Conservation (phyloP, 1,139 yeast genomes). For the Diutina pseudorugosa region DNA sequence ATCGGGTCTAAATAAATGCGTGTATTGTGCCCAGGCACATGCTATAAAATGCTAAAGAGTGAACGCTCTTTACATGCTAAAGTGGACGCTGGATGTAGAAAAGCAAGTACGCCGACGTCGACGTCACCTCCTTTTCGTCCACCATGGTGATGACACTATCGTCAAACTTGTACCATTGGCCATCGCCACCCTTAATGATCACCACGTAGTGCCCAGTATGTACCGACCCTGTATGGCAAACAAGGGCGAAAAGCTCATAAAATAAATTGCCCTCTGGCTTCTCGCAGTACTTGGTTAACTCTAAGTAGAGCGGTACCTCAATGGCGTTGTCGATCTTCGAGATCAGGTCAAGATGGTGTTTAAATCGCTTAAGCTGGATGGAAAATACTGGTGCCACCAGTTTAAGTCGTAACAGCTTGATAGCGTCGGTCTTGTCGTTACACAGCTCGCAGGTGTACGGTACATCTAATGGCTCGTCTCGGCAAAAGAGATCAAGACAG, state of each 20-base stretch:
- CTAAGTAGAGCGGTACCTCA: conserved; percentile 56
- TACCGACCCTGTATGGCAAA: conserved; percentile 84
- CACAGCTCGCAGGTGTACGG: conserved; percentile 63
- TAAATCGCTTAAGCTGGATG: conserved; percentile 79
- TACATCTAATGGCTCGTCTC: conserved; percentile 63
- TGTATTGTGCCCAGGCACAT: neutral
- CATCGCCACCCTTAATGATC: conserved; percentile 55
- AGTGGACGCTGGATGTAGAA: conserved; percentile 38
- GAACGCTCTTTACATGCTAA: neutral
- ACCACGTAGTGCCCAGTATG: conserved; percentile 93
- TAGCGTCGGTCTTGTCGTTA: conserved; percentile 46
- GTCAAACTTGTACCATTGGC: conserved; percentile 83
- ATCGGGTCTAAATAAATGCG: neutral
- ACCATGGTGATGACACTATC: conserved; percentile 75
- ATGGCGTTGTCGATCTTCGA: conserved; percentile 71
- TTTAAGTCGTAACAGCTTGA: conserved; percentile 55
- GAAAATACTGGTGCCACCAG: conserved; percentile 68
- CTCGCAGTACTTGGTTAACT: conserved; percentile 52
- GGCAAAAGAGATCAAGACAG: conserved; percentile 68
- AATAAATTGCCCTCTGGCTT: conserved; percentile 20
- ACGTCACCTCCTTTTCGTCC: conserved; percentile 49
- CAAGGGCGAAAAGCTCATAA: conserved; percentile 76
- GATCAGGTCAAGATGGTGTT: conserved; percentile 55
- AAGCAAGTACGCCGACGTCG: conserved; percentile 65
- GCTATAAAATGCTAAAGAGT: neutral